Evolutionary conservation across 1,284 basidiomycete genomes (phyloP), one percentile per base, ranked within the genome.

Genomic region (Ceratobasidium sp.): DNA sequence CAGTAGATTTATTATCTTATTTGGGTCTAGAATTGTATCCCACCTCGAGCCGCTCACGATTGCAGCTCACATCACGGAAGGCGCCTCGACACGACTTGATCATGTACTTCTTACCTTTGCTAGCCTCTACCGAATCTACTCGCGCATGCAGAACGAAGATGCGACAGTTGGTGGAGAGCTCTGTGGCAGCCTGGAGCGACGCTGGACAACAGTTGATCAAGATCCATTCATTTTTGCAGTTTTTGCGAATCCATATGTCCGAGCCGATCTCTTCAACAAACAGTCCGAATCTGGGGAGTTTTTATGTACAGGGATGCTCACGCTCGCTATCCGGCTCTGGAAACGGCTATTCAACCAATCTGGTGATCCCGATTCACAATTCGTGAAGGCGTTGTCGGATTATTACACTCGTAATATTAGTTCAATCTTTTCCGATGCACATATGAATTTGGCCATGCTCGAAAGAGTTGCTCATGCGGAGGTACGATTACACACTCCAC

Each of bases 191-290:
- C 13, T 69, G 5, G 48, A 48, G 42, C 67, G 67, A 26, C n/a
- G n/a, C n/a, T 69, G 67, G 67, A 23, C 46, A 4, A 23, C 4
- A 7, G 13, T 26, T 3, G 67, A 69, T 28, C 67, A 69, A 33
- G 67, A 69, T 38, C 9, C 52, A 7, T 69, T 69, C 17, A 69
- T 69, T 26, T 48, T 69, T n/a, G 44, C 67, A 9, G 67, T 69
- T 48, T 38, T 69, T 44, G 28, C 52, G 17, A 69, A 69, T 23
- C 67, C 67, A n/a, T 69, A 69, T 48, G 33, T 52, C 15, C 67
- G 67, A 1, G 44, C 12, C 28, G 44, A 38, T n/a, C 23, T 54
- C 1, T 69, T 69, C 67, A 46, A 54, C 12, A 26, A 69, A 15
- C 20, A n/a, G 23, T 7, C 50, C 23, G 17, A 9, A 9, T 48